phyloP scores from a whole-genome alignment of 208 protist species.

The Sergeia podlipaevii region DNA sequence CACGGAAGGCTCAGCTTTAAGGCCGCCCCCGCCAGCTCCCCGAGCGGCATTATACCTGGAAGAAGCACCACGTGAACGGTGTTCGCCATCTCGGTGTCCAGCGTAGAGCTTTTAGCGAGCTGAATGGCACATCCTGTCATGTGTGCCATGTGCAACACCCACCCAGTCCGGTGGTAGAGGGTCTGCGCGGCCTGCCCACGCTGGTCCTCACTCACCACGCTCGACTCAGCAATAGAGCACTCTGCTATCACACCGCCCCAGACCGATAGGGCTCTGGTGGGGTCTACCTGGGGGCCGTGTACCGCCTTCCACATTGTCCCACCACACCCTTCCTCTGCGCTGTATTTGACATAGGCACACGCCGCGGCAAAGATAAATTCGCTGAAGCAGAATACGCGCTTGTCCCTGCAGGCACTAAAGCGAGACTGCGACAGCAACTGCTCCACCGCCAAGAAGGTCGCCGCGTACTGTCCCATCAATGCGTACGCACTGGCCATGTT shows the following conservation, averaged over 20 bases:
- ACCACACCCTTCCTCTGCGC: not conserved
- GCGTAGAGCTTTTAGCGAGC: no score
- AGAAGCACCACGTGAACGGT: constrained; percentile 48
- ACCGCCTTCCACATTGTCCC: constrained; percentile 4
- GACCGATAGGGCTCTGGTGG: constrained; percentile 26
- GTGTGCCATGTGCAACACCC: constrained; percentile 32
- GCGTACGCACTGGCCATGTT: constrained; percentile 8
- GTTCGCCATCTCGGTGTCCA: constrained; percentile 16
- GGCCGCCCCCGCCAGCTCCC: constrained; percentile 48
- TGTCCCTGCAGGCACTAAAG: constrained; percentile 31
- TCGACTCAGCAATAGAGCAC: constrained; percentile 15
- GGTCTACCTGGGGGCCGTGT: constrained; percentile 36
- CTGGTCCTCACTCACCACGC: constrained; percentile 47
- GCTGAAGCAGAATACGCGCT: constrained; percentile 43
- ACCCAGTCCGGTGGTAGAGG: constrained; percentile 33
- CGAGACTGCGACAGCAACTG: constrained; percentile 37
- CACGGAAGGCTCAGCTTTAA: no score
- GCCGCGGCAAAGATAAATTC: constrained; percentile 48
- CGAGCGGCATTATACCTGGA: constrained; percentile 41
- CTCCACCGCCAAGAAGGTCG: constrained; percentile 42
- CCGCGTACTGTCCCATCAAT: constrained; percentile 29
- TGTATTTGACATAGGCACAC: constrained; percentile 42
- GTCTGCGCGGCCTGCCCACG: constrained; percentile 33
- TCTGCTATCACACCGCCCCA: constrained; percentile 31
- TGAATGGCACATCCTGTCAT: constrained; percentile 43